These are phyloP conservation scores for Suhomyces atakaporum DNA, from an alignment of 1,139 yeast genomes.

Conservation along the genomic window DNA sequence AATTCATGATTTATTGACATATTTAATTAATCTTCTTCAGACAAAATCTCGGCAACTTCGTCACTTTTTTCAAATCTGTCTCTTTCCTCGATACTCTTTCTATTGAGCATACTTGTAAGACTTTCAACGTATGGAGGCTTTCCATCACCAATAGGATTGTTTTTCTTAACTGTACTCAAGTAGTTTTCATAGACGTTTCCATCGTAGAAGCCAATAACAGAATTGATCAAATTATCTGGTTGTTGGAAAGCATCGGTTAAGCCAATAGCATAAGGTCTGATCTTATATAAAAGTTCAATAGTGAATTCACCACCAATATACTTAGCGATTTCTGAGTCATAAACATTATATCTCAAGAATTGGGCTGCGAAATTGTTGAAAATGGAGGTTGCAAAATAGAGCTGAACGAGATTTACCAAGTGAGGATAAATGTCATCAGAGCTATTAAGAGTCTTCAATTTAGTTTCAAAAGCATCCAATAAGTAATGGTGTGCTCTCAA, in stretches of 20 bases:
- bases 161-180: constrained; percentile 38
- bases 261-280: constrained; percentile 49
- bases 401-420: constrained; percentile 24
- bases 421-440: constrained; percentile 22
- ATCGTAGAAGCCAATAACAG: constrained; percentile 46
- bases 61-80: constrained; percentile 40
- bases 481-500: constrained; percentile 29
- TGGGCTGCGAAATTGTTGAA: constrained; percentile 42
- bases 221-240: constrained; percentile 46
- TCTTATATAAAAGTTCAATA: constrained; percentile 37
- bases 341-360: constrained; percentile 41
- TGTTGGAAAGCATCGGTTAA: constrained; percentile 52
- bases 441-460: constrained; percentile 17
- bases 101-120: constrained; percentile 40
- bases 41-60: constrained; percentile 33
- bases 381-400: constrained; percentile 29
- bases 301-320: constrained; percentile 34
- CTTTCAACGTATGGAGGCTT: constrained; percentile 46
- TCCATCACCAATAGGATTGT: constrained; percentile 37
- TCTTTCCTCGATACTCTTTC: constrained; percentile 40
- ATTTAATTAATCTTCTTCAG: too few species aligned
- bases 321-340: constrained; percentile 36
- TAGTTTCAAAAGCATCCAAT: constrained; percentile 24
- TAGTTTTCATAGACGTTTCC: constrained; percentile 52
- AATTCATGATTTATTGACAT: too few species aligned